Base-by-base conservation (phyloP, 225 moss, liverwort and hornwort species). In the Marchantia polymorpha region DNA sequence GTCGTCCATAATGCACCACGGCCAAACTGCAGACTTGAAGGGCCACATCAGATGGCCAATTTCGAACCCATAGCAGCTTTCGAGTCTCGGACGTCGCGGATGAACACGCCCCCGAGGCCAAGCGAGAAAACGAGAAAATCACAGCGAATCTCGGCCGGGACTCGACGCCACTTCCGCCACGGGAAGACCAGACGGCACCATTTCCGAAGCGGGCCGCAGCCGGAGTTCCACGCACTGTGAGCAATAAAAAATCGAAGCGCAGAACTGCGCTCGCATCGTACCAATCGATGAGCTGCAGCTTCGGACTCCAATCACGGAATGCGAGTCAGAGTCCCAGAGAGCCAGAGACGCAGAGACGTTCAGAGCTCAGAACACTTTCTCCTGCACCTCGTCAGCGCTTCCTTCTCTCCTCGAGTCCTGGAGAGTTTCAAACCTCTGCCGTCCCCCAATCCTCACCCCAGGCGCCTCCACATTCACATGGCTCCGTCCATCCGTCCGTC, bases 381-480 rank as follows among this genome's bases (percentile, higher is more conserved):
- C 23, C 53, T 73, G 73, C 73, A 73, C 73, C 73, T 73, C 27
- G 73, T 73, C 73, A 73, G 73, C 73, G 50, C 71, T 72, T n/a
- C n/a, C n/a, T n/a, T n/a, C n/a, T 46, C n/a, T 72, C n/a, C 11
- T 49, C 47, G 3, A 4, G 31, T 72, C 22, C 49, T 72, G 3
- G 8, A 16, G 47, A n/a, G 17, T 71, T 71, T 49, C 71, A 48
- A n/a, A 71, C 17, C 47, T 47, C 7, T 67, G 61, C 9, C n/a
- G n/a, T n/a, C n/a, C n/a, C n/a, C n/a, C n/a, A n/a, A n/a, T n/a
- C n/a, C n/a, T n/a, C n/a, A n/a, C n/a, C n/a, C n/a, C n/a, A n/a
- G n/a, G n/a, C n/a, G n/a, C n/a, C n/a, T n/a, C n/a, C n/a, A n/a
- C n/a, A n/a, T n/a, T n/a, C n/a, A n/a, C n/a, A n/a, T n/a, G n/a